Base-by-base conservation (phyloP, 495 filamentous ascomycete genomes). In the Penicillium atrosanguineum region DNA sequence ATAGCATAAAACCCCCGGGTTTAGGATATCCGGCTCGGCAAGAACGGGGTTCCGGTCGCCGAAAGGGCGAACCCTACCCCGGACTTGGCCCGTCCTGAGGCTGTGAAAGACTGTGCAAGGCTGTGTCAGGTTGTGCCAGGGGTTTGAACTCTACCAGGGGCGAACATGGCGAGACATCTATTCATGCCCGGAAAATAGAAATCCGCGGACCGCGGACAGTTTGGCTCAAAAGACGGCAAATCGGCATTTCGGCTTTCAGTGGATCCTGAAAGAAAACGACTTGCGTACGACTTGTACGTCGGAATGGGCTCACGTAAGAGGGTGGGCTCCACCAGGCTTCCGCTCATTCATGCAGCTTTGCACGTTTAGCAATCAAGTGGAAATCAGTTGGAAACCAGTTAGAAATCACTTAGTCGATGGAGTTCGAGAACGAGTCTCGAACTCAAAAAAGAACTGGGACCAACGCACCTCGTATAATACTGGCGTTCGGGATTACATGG, bases 221-320 rank as follows among this genome's bases (percentile, higher is more conserved):
- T 18, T 50, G 40, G 16, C 45, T 46, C 40, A 23, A 5, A 39
- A 44, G 25, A n/a, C 52, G 58, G 61, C 29, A 59, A 55, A 34
- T 58, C 58, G 64, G 64, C 53, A 53, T 37, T 48, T 63, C 60
- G 63, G 63, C 50, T 14, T 46, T 31, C 28, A 41, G 28, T 36
- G 28, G 28, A 31, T 31, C 28, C 28, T 31, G 28, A 4, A 12
- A 34, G 14, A 34, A 34, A 1, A 34, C 23, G 2, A 23, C 23
- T 23, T 23, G 2, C 2, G 23, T 23, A 23, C 23, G 23, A 23
- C 2, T 23, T 23, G 23, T 23, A 23, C 23, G 23, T n/a, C n/a
- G n/a, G n/a, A n/a, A n/a, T n/a, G 3, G 28, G 28, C 28, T 31
- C 28, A 31, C 28, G 28, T 31, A 31, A 31, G 28, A 9, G 11